Base-by-base conservation (phyloP, 192 early-diverging fungal species). In the Dissophora ornata region DNA sequence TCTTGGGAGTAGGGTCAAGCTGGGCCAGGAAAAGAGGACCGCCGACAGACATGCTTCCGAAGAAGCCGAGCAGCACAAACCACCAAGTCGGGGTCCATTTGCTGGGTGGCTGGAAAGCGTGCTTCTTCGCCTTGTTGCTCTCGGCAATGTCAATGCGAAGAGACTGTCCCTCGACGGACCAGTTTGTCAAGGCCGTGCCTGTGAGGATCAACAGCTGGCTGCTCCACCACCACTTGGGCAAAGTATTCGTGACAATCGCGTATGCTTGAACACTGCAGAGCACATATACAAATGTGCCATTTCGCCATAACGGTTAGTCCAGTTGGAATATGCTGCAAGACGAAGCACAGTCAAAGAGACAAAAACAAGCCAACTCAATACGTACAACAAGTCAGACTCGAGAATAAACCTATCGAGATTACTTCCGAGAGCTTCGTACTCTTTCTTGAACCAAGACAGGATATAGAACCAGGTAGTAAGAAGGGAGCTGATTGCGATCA, bases 201-300 rank as follows among this genome's bases (percentile, higher is more conserved):
- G 73, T 77, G 36, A 77, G 53, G 47, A 77, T 50, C 34, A 77
- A 42, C 21, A 77, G 49, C 44, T 77, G 73, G 18, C 73, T 77
- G 48, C 63, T 67, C 73, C 73, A 77, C 73, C 73, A 77, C 73
- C 73, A 77, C 28, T 77, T 77, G 6, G 73, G 73, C 1, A 77
- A 40, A 1, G 73, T 67, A 47, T 67, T 77, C 19, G 73, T 77
- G 30, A 77, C 73, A 57, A 77, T 67, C 1, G 73, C 73, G 25
- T 77, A 77, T 10, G 73, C 73, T 19, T 77, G 73, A 28, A 77
- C 73, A 46, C 73, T 77, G 15, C 1, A 52, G 3, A 32, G 18
- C 36, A 38, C 13, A 13, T 13, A 38, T 38, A 38, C 13, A n/a
- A n/a, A n/a, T n/a, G n/a, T n/a, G n/a, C n/a, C n/a, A n/a, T n/a